A percentile compares a stretch with the other conserved stretches of the same genome.
Conservation (phyloP, 2,329 filamentous ascomycete species). For the Neospermospora avenae region DNA sequence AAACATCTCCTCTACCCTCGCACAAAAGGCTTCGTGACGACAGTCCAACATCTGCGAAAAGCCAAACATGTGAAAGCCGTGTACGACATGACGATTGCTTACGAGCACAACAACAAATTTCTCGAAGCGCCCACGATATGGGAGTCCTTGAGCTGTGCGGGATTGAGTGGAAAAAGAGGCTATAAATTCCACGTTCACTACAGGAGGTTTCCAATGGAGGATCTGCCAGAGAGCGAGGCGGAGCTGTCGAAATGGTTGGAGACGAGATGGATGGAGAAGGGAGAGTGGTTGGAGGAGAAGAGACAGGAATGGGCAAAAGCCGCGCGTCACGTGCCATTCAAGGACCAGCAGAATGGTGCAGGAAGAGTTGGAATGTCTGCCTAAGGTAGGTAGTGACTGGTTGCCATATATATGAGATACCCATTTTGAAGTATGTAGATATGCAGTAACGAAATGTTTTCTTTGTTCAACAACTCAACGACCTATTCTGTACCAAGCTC, state of each 20-base stretch:
- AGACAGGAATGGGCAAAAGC: constrained; percentile 40
- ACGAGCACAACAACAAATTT: constrained; percentile 44
- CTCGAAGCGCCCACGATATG: constrained; percentile 49
- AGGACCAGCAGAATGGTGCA: too few species aligned
- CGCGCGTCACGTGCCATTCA: neutral
- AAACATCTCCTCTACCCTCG: constrained; percentile 58
- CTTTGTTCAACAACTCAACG: neutral
- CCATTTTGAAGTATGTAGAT: neutral
- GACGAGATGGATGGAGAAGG: constrained; percentile 51
- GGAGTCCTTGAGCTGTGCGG: constrained; percentile 46
- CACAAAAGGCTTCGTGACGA: constrained; percentile 58
- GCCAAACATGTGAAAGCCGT: constrained; percentile 51
- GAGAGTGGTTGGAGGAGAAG: constrained; percentile 46
- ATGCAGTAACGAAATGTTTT: neutral
- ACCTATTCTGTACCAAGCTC: neutral
- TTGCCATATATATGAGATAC: neutral
- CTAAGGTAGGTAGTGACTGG: neutral
- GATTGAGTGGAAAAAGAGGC: constrained; percentile 39
- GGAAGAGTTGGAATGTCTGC: neutral
- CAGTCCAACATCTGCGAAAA: constrained; percentile 51
- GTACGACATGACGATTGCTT: constrained; percentile 54
- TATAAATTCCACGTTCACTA: constrained; percentile 51
- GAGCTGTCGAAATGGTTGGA: constrained; percentile 52
- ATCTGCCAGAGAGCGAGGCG: constrained; percentile 46
- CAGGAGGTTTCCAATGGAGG: constrained; percentile 46